Percentiles rank a stretch among this genome's conserved stretches.
phyloP scores from a whole-genome alignment of 2,329 filamentous ascomycete genomes.

The Penicillium janthinellum region DNA sequence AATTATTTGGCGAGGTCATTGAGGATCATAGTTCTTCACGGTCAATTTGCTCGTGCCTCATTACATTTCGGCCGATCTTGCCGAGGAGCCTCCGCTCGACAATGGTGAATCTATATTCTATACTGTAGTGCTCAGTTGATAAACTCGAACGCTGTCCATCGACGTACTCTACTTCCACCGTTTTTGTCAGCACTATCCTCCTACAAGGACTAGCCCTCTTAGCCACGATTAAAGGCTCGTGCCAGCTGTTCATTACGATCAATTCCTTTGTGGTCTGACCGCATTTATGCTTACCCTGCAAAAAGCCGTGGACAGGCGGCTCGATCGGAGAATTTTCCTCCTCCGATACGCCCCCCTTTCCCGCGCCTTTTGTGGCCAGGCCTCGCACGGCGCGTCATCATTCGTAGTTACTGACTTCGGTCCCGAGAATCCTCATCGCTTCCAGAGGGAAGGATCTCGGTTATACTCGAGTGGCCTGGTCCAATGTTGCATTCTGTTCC shows the following conservation, averaged over 20 bases:
- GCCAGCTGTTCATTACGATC: not conserved
- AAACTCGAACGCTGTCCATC: not conserved
- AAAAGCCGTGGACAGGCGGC: not conserved
- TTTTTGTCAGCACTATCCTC: not conserved
- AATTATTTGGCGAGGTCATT: not conserved
- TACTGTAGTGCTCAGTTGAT: not conserved
- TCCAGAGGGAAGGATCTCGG: conserved; percentile 8
- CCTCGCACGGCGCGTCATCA: not conserved
- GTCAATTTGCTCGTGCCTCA: not conserved
- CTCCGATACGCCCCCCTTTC: conserved; percentile 13
- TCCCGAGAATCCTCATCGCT: not conserved
- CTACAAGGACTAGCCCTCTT: not conserved
- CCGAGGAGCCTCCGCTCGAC: not conserved
- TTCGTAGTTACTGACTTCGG: not conserved
- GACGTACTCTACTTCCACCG: no score
- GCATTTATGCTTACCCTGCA: conserved; percentile 14
- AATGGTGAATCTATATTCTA: not conserved
- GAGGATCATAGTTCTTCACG: conserved; percentile 1
- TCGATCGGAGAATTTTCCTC: conserved; percentile 16
- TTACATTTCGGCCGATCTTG: conserved; percentile 5
- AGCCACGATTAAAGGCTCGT: conserved; percentile 5
- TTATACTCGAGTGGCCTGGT: not conserved
- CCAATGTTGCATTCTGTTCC: conserved; percentile 12
- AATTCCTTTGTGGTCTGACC: conserved; percentile 8
- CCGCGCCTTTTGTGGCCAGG: not conserved